Evolutionary conservation across 2,329 filamentous ascomycete genomes (phyloP).

Genomic region (Balansia obtecta): DNA sequence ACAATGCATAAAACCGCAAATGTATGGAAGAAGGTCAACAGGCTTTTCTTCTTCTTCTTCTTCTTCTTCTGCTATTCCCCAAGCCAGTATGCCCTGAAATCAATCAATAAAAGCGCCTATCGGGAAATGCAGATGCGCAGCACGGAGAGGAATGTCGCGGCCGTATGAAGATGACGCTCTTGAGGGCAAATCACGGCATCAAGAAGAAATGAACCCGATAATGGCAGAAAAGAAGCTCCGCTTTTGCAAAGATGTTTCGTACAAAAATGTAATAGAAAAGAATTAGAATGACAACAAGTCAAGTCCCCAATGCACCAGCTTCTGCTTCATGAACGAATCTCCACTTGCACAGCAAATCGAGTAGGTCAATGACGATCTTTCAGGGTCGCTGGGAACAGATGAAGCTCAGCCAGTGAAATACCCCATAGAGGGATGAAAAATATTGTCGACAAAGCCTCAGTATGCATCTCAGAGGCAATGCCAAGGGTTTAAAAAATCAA

Average conservation of each 20-base stretch:
- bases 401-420: not conserved
- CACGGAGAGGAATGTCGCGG: not conserved
- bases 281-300: not conserved
- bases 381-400: not conserved
- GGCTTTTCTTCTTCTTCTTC: not conserved
- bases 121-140: not conserved
- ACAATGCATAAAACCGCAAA: constrained; percentile 1
- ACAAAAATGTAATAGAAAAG: not conserved
- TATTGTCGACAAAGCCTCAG: not conserved
- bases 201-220: not conserved
- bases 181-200: not conserved
- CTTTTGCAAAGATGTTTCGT: not conserved
- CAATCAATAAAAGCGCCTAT: not conserved
- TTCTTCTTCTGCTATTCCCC: not conserved
- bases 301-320: not conserved
- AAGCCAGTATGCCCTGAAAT: not conserved
- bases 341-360: not conserved
- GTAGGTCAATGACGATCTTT: constrained; percentile 1
- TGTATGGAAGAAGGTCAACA: not conserved
- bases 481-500: not conserved
- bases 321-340: not conserved
- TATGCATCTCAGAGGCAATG: not conserved
- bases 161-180: not conserved
- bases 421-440: not conserved
- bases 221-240: not conserved